Base-by-base conservation (phyloP, 257 asterid species). In the Thymus quinquecostatus region DNA sequence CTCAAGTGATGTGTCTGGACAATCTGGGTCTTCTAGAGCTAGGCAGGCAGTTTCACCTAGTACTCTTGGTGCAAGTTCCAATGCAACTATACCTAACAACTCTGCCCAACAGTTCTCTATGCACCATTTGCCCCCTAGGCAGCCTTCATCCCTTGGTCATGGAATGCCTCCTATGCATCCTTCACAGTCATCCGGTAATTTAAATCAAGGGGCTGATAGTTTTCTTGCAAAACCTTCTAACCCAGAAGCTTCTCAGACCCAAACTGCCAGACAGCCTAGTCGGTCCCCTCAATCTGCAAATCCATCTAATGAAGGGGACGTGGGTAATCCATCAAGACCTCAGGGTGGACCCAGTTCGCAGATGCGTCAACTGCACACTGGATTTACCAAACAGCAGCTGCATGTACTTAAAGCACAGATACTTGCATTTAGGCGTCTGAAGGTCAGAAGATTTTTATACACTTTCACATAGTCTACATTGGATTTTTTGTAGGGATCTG, bases 321-420 rank as follows among this genome's bases (percentile, higher is more conserved):
- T 64, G 64, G 86, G 87, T n/a, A 83, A 81, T 74, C 75, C 84
- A 72, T 77, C 86, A 74, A 53, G 82, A 49, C 78, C 92, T 77
- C 96, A 80, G 79, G 88, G 88, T 60, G 91, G 82, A 51, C 54
- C 71, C 59, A 50, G 62, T 71, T 68, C 85, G 28, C 90, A 81
- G 57, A 77, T 61, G 73, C 86, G 74, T 62, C 90, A 86, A 54
- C 83, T 80, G 7, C 81, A 71, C 72, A 66, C 72, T 66, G 97
- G 98, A 62, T 95, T 95, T 78, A 87, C 96, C 59, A 95, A 92
- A 81, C 97, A 95, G 83, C 99, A 95, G 79, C 81, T 87, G 60
- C 98, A 90, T 74, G 98, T 88, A 75, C 97, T 95, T 71, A 95
- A 95, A 82, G 99, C 98, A 45, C 99, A 95, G 75, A 95, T 95